Percentiles rank a stretch among this genome's conserved stretches.
phyloP scores from a whole-genome alignment of 352 stramenopile species.

The Globisporangium canariense region DNA sequence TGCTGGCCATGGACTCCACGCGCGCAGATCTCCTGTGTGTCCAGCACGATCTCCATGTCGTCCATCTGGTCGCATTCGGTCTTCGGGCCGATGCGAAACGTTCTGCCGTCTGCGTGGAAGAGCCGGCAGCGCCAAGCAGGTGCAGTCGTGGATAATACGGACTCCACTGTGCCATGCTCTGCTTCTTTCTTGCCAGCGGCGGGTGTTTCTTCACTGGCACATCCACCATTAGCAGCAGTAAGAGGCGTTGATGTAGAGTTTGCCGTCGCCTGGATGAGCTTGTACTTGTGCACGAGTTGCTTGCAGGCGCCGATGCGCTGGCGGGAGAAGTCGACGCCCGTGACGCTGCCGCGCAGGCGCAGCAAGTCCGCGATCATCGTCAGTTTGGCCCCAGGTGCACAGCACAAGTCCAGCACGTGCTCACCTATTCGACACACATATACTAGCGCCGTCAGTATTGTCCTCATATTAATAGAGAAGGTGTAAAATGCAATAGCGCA shows the following conservation, averaged over 20 bases:
- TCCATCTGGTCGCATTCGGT: constrained; percentile 40
- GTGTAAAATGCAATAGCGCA: constrained; percentile 7
- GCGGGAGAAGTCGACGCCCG: constrained; percentile 86
- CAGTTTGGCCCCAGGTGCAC: constrained; percentile 91
- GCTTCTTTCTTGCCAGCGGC: neutral
- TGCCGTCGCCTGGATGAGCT: constrained; percentile 46
- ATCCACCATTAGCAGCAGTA: neutral
- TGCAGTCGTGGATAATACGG: neutral
- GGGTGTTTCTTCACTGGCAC: neutral
- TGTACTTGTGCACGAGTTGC: constrained; percentile 92
- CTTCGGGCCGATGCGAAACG: constrained; percentile 54
- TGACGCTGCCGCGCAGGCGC: constrained; percentile 56
- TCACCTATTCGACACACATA: constrained; percentile 27
- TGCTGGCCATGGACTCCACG: constrained; percentile 28
- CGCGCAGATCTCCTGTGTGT: constrained; percentile 57
- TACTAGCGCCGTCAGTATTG: neutral
- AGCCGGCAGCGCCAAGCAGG: constrained; percentile 64
- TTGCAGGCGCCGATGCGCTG: constrained; percentile 82
- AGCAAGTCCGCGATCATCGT: constrained; percentile 87
- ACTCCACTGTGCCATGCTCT: no score
- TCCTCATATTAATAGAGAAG: neutral
- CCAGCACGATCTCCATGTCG: constrained; percentile 51
- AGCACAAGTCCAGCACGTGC: constrained; percentile 93
- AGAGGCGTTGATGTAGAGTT: no score
- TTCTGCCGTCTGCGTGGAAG: constrained; percentile 76